phyloP scores from a whole-genome alignment of 371 early-diverging fungal genomes.

The Phascolomyces articulosus region DNA sequence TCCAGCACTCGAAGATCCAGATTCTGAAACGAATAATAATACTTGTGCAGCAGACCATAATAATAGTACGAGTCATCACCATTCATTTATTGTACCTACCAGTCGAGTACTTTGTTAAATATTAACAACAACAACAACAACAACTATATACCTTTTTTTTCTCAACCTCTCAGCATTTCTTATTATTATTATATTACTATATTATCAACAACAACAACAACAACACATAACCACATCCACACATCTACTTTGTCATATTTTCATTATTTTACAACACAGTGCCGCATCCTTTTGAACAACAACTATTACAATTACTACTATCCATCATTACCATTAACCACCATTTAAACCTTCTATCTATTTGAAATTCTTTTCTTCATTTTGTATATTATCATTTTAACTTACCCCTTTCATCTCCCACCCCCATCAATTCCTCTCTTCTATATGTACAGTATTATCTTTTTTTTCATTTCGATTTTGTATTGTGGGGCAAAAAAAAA shows the following conservation, averaged over 20 bases:
- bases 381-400: conserved; percentile 7
- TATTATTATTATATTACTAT: not conserved
- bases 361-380: conserved; percentile 2
- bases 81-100: not conserved
- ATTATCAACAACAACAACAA: not conserved
- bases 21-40: conserved; percentile 20
- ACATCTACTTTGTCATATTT: not conserved
- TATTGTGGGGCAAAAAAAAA: too few species aligned
- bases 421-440: too few species aligned
- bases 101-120: conserved; percentile 1
- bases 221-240: not conserved
- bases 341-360: conserved; percentile 5
- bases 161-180: not conserved
- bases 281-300: too few species aligned
- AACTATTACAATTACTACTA: too few species aligned
- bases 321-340: too few species aligned
- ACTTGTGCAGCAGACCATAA: conserved; percentile 19
- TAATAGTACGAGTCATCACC: not conserved
- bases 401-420: too few species aligned
- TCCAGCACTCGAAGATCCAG: conserved; percentile 24
- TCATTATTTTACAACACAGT: too few species aligned
- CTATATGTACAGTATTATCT: not conserved
- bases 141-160: not conserved
- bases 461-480: not conserved
- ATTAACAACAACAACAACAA: not conserved